Evolutionary conservation across 1,284 basidiomycete species (phyloP).

Genomic region (Tylopilus sp.): DNA sequence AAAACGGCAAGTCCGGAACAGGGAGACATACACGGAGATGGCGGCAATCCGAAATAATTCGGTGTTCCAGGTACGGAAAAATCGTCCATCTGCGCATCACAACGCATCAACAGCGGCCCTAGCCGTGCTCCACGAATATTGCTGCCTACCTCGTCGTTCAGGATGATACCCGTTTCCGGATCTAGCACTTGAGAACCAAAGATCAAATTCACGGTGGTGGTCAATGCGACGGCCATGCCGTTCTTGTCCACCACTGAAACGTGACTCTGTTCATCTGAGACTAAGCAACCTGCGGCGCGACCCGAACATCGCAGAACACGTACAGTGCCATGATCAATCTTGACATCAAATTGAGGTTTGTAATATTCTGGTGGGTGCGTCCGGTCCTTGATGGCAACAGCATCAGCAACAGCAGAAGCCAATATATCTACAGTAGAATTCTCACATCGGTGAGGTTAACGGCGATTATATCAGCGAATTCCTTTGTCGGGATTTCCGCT

Average conservation of each 20-base stretch:
- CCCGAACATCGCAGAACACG: conserved; percentile 24
- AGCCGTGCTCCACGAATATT: not conserved
- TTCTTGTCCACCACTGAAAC: conserved; percentile 75
- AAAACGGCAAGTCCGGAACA: not conserved
- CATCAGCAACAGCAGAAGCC: conserved; percentile 4
- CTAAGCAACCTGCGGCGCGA: conserved; percentile 3
- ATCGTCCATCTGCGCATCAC: conserved; percentile 69
- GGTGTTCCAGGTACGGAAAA: conserved; percentile 79
- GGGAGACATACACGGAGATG: conserved; percentile 68
- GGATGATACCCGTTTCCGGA: conserved; percentile 78
- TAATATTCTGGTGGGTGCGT: conserved; percentile 85
- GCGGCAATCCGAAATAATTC: conserved; percentile 81
- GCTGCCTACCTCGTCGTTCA: conserved; percentile 74
- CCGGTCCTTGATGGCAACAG: conserved; percentile 48
- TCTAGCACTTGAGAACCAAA: conserved; percentile 89
- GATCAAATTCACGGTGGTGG: conserved; percentile 82
- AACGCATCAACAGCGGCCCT: conserved; percentile 8
- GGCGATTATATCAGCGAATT: conserved; percentile 60
- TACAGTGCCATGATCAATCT: conserved; percentile 84
- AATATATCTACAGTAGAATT: conserved; percentile 9
- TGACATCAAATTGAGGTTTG: conserved; percentile 74
- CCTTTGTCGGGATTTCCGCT: conserved; percentile 66
- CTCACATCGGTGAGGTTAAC: conserved; percentile 78
- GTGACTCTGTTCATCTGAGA: conserved; percentile 57
- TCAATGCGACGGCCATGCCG: conserved; percentile 83